phyloP scores from a whole-genome alignment of 2,329 filamentous ascomycete genomes.

The Xylaria sp. region DNA sequence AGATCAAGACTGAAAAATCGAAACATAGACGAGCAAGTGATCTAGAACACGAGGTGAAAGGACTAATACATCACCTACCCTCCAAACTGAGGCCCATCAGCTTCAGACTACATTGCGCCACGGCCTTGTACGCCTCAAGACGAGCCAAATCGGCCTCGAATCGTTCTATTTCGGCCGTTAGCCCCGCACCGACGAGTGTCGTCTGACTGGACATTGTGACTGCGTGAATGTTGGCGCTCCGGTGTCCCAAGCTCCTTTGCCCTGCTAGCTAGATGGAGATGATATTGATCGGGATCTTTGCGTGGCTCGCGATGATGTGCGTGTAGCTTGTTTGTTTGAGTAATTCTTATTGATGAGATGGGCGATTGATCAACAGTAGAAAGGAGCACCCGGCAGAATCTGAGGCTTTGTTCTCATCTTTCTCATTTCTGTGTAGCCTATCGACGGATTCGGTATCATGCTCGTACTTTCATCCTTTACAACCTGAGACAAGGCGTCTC shows the following conservation, averaged over 20 bases:
- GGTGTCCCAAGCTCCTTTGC: neutral
- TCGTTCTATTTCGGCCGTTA: neutral
- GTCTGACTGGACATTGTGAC: slow-evolving; percentile 7
- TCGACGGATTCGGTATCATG: slow-evolving; percentile 15
- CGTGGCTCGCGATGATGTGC: neutral
- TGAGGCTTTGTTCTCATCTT: slow-evolving; percentile 16
- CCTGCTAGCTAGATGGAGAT: neutral
- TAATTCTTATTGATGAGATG: slow-evolving; percentile 1
- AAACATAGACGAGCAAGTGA: neutral
- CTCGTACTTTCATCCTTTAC: slow-evolving; percentile 1
- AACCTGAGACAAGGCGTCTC: slow-evolving; percentile 6
- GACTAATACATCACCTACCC: slow-evolving; percentile 9
- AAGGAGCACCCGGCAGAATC: neutral
- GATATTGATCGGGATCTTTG: neutral
- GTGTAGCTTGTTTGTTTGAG: neutral
- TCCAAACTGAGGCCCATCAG: slow-evolving; percentile 10
- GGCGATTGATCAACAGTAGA: slow-evolving; percentile 7
- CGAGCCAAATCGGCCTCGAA: slow-evolving; percentile 5
- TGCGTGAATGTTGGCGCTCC: neutral
- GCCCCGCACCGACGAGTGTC: neutral
- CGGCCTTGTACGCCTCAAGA: slow-evolving; percentile 6
- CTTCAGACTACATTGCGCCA: slow-evolving; percentile 6
- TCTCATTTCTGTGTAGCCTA: slow-evolving; percentile 3
- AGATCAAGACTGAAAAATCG: neutral
- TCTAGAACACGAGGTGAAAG: neutral